Evolutionary conservation across 345 rosid species (phyloP), one percentile per base, ranked within the genome.

Genomic region (Melastoma malabathricum): DNA sequence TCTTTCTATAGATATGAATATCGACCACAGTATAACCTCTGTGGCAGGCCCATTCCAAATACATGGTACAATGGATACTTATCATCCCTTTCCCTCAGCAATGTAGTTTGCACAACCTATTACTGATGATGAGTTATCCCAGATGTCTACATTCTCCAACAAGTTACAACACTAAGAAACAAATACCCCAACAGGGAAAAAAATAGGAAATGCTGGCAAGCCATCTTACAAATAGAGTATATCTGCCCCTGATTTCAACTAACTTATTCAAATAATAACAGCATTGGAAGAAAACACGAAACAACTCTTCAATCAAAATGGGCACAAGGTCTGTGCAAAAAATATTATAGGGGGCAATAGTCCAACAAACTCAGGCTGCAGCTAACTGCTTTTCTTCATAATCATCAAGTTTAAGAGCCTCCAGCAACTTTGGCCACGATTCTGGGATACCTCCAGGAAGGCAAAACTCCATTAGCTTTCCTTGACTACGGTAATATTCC

Each of bases 381-480:
- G 79, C 89, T 57, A 81, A 77, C 57, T 60, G 82, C 60, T 77
- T 83, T 64, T 79, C 82, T 59, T 86, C 86, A 38, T 67, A 74
- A 17, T 83, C 92, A 27, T 84, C 95, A 48, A 86, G 86, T 72
- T 80, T 82, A 48, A 90, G 74, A 52, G 83, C 94, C 72, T 83
- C 80, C 60, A 86, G 78, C 67, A 90, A 69, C 84, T 81, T 90
- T 41, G 96, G 98, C 98, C 98, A 90, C 0, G 98, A 83, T 65
- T 83, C 94, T 0, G 84, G 94, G 63, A 90, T 86, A 58, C 96
- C 96, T 47, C 96, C 98, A 39, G 96, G 98, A 61, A 92, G 69
- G 46, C 79, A 72, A 44, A 92, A 92, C 71, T 84, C 96, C 77
- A 84, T 60, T 43, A 92, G 69, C 61, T 80, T 87, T 29, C 84